Conservation (phyloP, 371 early-diverging fungal genomes). For the Zancudomyces culisetae region DNA sequence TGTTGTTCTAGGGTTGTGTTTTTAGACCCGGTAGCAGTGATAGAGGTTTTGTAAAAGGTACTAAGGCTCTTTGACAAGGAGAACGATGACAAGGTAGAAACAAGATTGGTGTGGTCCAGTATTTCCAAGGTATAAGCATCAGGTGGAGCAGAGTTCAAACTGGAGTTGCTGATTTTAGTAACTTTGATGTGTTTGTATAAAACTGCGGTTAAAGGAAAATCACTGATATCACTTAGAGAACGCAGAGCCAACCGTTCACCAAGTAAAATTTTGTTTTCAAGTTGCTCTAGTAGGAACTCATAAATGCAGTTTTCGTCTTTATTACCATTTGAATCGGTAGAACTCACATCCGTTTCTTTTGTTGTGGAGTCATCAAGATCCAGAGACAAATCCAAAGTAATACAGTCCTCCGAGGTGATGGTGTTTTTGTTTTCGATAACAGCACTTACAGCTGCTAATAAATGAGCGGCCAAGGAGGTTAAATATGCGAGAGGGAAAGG, state of each 20-base stretch:
- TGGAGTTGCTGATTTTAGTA: background rate
- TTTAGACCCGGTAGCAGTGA: background rate
- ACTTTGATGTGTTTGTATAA: no score
- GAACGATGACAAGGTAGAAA: no score
- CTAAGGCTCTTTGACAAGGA: no score
- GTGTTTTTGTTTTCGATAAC: no score
- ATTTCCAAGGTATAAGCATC: background rate
- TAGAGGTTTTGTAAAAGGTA: slow-evolving; percentile 12
- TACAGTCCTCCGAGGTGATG: no score
- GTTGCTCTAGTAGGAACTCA: background rate
- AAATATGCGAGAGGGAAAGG: slow-evolving; percentile 16
- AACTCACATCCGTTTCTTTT: background rate
- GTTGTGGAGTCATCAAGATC: background rate
- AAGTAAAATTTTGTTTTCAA: background rate
- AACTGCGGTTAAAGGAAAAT: no score
- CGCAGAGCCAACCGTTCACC: background rate
- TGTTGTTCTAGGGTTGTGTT: background rate
- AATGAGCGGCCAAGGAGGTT: slow-evolving; percentile 2
- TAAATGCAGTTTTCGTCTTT: background rate
- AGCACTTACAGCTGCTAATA: background rate
- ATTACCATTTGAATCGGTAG: background rate
- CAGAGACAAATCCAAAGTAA: no score
- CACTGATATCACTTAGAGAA: background rate
- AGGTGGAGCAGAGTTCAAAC: background rate
- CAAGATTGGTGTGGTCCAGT: no score